These are phyloP conservation scores for Neonectria magnoliae DNA, from an alignment of 2,329 filamentous ascomycete genomes.

Conservation along the genomic window DNA sequence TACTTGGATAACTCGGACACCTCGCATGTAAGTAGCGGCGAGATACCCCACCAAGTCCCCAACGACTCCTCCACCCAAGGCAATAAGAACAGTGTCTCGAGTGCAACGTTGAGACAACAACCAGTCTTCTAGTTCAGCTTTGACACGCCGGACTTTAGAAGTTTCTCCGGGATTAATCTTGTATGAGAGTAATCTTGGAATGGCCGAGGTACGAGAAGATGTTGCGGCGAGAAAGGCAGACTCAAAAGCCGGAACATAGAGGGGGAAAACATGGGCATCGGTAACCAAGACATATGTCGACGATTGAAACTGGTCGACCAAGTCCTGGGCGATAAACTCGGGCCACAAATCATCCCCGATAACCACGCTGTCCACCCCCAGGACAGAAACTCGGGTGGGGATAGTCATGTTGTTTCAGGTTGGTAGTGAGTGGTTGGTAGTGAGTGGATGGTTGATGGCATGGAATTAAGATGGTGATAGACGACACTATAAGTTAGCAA, in stretches of 20 bases:
- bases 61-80: conserved; percentile 94
- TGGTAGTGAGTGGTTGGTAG: no score
- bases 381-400: conserved; percentile 71
- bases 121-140: conserved; percentile 97
- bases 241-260: conserved; percentile 82
- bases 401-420: no score
- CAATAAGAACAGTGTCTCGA: conserved; percentile 92
- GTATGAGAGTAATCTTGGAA: conserved; percentile 79
- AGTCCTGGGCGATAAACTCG: conserved; percentile 80
- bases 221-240: conserved; percentile 46
- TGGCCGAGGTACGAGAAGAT: conserved; percentile 28
- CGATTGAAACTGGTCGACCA: conserved; percentile 79
- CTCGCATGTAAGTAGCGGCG: conserved; percentile 98
- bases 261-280: conserved; percentile 87
- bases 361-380: conserved; percentile 90
- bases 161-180: conserved; percentile 89
- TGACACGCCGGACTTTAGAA: conserved; percentile 92
- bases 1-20: conserved; percentile 94
- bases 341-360: conserved; percentile 93
- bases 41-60: conserved; percentile 98
- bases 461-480: no score
- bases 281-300: conserved; percentile 97
- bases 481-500: no score
- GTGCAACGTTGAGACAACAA: conserved; percentile 92
- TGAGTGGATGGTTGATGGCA: no score